Base-by-base conservation (phyloP, 2,329 filamentous ascomycete species). In the Stemphylium lycopersici region DNA sequence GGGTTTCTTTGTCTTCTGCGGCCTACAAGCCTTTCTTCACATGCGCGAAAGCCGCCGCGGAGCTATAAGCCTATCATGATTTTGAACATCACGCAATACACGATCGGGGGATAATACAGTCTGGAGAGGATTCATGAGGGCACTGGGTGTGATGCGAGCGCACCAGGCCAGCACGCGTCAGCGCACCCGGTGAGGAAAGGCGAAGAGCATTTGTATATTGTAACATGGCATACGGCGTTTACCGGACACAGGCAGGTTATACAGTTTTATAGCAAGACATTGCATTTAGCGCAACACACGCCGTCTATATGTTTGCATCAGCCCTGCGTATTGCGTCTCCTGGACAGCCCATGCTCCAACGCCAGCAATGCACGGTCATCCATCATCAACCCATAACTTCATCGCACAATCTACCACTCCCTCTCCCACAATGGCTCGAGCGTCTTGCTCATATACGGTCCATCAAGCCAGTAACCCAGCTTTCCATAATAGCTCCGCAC, bases 401-500 rank as follows among this genome's bases (percentile, higher is more conserved):
- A 18, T 29, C 18, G 13, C 11, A 18, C 24, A 10, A n/a, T 29
- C n/a, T 54, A 63, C 65, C 62, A 72, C 52, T 70, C 68, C 34
- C 71, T 67, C 55, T 72, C 65, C 70, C 71, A 72, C 43, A 61
- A 61, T 12, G 68, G 69, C 63, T 71, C 69, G 36, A 75, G 56
- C 32, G 61, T 71, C 65, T 73, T 75, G 47, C 70, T 74, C 73
- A 75, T 75, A 47, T 96, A 96, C 10, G 90, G 91, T 8, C 95
- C 95, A 74, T 99, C 95, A 26, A 99, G 82, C 82, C 86, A 91
- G 78, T 97, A 99, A 1, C 95, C 95, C 29, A 99, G 83, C 75
- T 93, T 93, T 61, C 85, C 88, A 73, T 99, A 99, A 74, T 99
- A 99, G 70, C 91, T 96, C 70, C 95, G 83, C 15, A 98, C 96